Evolutionary conservation across 306 rosid species (phyloP), one percentile per base, ranked within the genome.

Genomic region (Medicago ruthenica): DNA sequence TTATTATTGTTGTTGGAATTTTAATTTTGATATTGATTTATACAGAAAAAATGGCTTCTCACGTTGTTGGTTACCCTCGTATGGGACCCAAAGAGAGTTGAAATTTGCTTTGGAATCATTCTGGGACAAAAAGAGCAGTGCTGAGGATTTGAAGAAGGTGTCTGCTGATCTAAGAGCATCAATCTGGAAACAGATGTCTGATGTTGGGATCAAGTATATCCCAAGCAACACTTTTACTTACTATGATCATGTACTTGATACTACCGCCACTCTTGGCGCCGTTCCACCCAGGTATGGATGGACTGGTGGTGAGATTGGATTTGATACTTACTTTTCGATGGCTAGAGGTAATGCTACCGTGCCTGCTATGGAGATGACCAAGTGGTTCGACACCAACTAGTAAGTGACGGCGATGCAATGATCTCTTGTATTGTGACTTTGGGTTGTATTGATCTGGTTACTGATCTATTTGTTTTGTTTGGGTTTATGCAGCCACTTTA

Each of bases 341-440:
- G 98, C 98, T 63, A 93, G 98, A 73, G 98, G 98, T 76, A 93
- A 93, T 68, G 96, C 98, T 72, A 71, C 97, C 40, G 93, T 93
- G 0, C 98, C 97, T 6, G 98, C 98, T 14, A 93, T 93, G 98
- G 98, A 93, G 83, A 93, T 93, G 98, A 93, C 98, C 85, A 93
- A 93, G 90, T 93, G 98, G 98, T 91, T 93, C 4, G 98, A 93
- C 81, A 93, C 97, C 85, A 93, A 93, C 90, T 93, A 93, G 98
- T 93, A 89, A 76, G 98, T 87, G 61, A 75, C 37, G 1, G 13
- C 61, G 3, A 4, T n/a, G 27, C 34, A 27, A 27, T 27, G 31
- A 2, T 16, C 16, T 17, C 39, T 15, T 37, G 2, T 61, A 4
- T 17, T 39, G 54, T 14, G 31, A 27, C 31, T 63, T 4, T 39